These are phyloP conservation scores for Flaveria bidentis DNA, from an alignment of 129 eudicot genomes.

Conservation along the genomic window DNA sequence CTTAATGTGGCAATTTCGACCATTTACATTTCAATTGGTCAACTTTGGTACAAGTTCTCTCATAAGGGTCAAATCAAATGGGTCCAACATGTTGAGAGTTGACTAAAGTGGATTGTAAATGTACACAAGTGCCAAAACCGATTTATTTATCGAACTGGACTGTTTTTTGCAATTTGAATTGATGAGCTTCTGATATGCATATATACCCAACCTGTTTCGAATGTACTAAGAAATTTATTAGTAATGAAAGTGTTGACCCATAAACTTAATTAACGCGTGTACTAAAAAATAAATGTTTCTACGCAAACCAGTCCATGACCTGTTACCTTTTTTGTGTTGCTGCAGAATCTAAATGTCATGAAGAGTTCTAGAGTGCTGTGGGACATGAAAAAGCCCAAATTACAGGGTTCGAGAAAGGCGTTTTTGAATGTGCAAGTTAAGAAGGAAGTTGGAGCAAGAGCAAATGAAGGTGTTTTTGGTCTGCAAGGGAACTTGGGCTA, in stretches of 20 bases:
- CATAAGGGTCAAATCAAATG: neutral
- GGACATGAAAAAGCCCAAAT: slow-evolving; percentile 16
- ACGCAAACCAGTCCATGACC: neutral
- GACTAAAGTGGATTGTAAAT: too few species aligned
- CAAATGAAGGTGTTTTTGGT: slow-evolving; percentile 21
- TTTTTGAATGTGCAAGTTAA: slow-evolving; percentile 20
- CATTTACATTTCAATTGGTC: slow-evolving; percentile 2
- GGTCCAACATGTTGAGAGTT: neutral
- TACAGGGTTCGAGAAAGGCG: slow-evolving; percentile 20
- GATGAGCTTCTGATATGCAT: neutral
- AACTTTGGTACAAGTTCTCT: neutral
- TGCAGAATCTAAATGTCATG: slow-evolving; percentile 12
- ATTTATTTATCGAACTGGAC: neutral
- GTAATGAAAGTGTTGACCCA: neutral
- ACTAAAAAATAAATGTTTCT: neutral
- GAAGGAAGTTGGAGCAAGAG: slow-evolving; percentile 14
- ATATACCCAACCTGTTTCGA: neutral
- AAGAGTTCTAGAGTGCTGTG: slow-evolving; percentile 21
- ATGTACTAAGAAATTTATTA: too few species aligned
- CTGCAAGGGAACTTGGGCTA: slow-evolving; percentile 11
- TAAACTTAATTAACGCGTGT: neutral
- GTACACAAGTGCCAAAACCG: neutral
- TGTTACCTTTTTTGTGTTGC: slow-evolving; percentile 16
- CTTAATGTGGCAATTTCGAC: neutral
- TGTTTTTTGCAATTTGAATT: neutral